phyloP scores from a whole-genome alignment of 2,329 filamentous ascomycete genomes.

The Neofusicoccum ribis region DNA sequence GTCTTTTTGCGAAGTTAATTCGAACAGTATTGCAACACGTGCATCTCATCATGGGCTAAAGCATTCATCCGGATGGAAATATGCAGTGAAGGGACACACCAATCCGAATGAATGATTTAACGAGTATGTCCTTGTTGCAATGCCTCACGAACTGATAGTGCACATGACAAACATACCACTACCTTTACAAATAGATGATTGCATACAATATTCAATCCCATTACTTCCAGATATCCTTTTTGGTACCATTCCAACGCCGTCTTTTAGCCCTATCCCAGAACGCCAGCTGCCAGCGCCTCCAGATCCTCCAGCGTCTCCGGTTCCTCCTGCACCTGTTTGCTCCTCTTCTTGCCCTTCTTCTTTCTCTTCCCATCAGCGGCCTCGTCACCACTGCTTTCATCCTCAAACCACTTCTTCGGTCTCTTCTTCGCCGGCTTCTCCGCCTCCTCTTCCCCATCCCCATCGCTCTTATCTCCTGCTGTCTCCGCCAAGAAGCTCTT shows the following conservation, averaged over 20 bases:
- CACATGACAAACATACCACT: too few species aligned
- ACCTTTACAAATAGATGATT: neutral
- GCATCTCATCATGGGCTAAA: too few species aligned
- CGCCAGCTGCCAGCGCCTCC: constrained; percentile 71
- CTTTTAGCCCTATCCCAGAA: constrained; percentile 51
- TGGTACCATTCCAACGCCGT: neutral
- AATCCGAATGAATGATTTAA: too few species aligned
- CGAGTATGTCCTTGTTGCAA: too few species aligned
- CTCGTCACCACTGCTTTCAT: constrained; percentile 53
- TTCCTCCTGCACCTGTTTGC: constrained; percentile 60
- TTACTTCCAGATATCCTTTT: neutral
- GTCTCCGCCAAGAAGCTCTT: constrained; percentile 11
- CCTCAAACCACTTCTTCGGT: constrained; percentile 78
- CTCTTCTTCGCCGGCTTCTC: constrained; percentile 58
- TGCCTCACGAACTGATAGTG: too few species aligned
- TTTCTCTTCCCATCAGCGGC: constrained; percentile 39
- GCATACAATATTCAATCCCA: too few species aligned
- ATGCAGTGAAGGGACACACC: too few species aligned
- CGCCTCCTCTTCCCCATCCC: constrained; percentile 23
- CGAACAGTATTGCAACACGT: too few species aligned
- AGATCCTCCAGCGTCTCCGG: constrained; percentile 79
- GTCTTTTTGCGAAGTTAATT: too few species aligned
- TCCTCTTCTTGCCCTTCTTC: constrained; percentile 44
- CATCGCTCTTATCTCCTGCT: constrained; percentile 20
- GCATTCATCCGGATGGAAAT: too few species aligned